These are phyloP conservation scores for Alopecurus myosuroides DNA, from an alignment of 176 grass and related monocot genomes.

Conservation along the genomic window DNA sequence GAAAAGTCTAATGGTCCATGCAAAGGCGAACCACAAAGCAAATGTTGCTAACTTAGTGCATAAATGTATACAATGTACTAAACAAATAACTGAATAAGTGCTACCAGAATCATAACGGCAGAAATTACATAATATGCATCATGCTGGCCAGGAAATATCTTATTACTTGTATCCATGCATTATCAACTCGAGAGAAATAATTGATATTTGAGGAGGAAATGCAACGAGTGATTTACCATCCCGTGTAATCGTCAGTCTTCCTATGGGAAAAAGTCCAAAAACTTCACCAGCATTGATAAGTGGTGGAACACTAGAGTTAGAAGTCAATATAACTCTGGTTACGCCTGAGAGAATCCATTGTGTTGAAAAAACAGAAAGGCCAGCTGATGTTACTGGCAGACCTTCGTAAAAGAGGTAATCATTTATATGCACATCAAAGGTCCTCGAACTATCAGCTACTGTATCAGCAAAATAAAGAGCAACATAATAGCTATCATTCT, in stretches of 20 bases:
- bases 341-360: conserved; percentile 77
- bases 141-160: not conserved
- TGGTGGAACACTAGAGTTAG: conserved; percentile 54
- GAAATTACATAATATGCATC: not conserved
- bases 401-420: conserved; percentile 53
- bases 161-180: not conserved
- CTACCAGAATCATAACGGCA: not conserved
- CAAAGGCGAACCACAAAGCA: not conserved
- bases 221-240: conserved; percentile 55
- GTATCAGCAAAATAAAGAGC: conserved; percentile 95
- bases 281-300: conserved; percentile 92
- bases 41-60: not conserved
- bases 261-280: conserved; percentile 80
- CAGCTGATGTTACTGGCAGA: conserved; percentile 62
- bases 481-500: conserved; percentile 85
- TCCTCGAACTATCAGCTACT: conserved; percentile 50
- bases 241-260: conserved; percentile 46
- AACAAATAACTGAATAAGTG: conserved; percentile 1
- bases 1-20: not conserved
- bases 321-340: conserved; percentile 60
- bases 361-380: conserved; percentile 75
- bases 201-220: not conserved
- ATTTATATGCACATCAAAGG: conserved; percentile 75
- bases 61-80: not conserved
- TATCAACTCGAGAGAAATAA: not conserved